Evolutionary conservation across 805 yeast genomes (phyloP).

Genomic region (Alloascoidea africana): DNA sequence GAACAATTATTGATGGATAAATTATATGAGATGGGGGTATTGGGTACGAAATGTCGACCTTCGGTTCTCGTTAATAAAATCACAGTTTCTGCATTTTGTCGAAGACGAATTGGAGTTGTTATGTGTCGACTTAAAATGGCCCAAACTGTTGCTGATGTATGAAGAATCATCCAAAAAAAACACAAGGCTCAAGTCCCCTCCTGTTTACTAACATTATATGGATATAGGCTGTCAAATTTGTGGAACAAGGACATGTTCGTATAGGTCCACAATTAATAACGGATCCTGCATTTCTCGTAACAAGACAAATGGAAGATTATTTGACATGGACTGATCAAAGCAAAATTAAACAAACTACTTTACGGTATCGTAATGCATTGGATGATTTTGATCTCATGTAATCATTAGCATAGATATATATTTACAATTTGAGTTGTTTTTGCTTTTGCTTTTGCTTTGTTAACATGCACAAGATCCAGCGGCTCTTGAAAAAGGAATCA

Average conservation of each 20-base stretch:
- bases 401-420: too few relatives aligned
- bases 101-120: constrained; percentile 86
- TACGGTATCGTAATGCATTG: constrained; percentile 63
- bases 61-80: constrained; percentile 86
- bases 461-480: constrained; percentile 36
- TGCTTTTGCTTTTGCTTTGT: constrained; percentile 3
- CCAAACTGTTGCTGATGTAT: constrained; percentile 53
- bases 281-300: constrained; percentile 89
- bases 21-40: constrained; percentile 74
- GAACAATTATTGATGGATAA: constrained; percentile 83
- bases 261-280: constrained; percentile 94
- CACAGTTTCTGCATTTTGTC: constrained; percentile 83
- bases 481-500: constrained; percentile 75
- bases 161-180: too few relatives aligned
- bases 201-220: neutral
- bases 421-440: too few relatives aligned
- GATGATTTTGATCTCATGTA: constrained; percentile 44
- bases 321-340: constrained; percentile 96
- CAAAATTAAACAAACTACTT: constrained; percentile 80
- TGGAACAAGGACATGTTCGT: constrained; percentile 95
- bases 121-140: constrained; percentile 94
- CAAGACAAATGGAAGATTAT: constrained; percentile 90
- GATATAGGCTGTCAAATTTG: constrained; percentile 59
- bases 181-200: too few relatives aligned
- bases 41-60: constrained; percentile 70